Percentiles rank a stretch among this genome's conserved stretches.
Evolutionary conservation across 306 rosid genomes (phyloP).

Genomic region (Canavalia ensiformis): DNA sequence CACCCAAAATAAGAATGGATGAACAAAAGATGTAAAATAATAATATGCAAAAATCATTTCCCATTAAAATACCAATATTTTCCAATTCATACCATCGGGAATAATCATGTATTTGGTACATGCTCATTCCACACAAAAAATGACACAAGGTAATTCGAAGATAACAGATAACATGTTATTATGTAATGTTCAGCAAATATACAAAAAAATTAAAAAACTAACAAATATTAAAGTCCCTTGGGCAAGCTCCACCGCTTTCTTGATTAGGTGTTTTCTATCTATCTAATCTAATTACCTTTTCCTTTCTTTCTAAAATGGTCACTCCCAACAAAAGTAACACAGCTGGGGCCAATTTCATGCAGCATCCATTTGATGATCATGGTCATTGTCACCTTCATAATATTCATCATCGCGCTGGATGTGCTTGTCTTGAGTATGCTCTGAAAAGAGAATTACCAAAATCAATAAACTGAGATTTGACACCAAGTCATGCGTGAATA

Average conservation of each 20-base stretch:
- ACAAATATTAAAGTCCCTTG: conserved; percentile 3
- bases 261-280: background rate
- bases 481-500: background rate
- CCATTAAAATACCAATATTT: background rate
- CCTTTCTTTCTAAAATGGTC: conserved; percentile 21
- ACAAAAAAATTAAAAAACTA: conserved; percentile 2
- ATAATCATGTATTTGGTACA: background rate
- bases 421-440: conserved; percentile 90
- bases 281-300: conserved; percentile 47
- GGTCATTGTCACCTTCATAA: conserved; percentile 91
- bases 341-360: conserved; percentile 44
- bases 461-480: conserved; percentile 26
- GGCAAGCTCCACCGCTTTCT: conserved; percentile 5
- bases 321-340: conserved; percentile 8
- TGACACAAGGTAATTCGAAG: background rate
- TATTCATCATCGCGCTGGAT: conserved; percentile 94
- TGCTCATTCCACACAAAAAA: conserved; percentile 35
- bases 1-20: too few species aligned
- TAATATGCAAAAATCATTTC: too few species aligned
- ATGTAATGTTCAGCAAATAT: conserved; percentile 8
- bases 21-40: too few species aligned
- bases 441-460: conserved; percentile 58
- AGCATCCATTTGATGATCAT: conserved; percentile 85
- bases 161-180: background rate
- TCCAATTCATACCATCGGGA: background rate